A percentile compares a stretch with the other conserved stretches of the same genome.
These are phyloP conservation scores for Boeremia exigua DNA, from an alignment of 2,329 filamentous ascomycete genomes.

Conservation along the genomic window DNA sequence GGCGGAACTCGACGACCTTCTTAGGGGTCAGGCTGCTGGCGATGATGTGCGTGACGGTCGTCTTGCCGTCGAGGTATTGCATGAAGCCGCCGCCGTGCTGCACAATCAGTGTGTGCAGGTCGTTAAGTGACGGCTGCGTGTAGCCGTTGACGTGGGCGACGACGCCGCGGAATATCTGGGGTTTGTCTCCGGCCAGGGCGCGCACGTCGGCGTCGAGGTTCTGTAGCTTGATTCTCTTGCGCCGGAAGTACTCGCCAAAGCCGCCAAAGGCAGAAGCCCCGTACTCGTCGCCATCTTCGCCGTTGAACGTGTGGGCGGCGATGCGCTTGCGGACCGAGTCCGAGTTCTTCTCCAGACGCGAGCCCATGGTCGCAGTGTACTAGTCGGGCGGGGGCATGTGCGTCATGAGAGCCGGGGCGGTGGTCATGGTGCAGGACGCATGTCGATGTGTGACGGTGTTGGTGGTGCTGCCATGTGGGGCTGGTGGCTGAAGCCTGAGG, in stretches of 20 bases:
- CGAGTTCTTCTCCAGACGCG: conserved; percentile 66
- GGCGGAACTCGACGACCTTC: conserved; percentile 85
- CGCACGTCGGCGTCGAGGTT: conserved; percentile 88
- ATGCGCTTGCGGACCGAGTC: conserved; percentile 67
- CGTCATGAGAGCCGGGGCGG: conserved; percentile 21
- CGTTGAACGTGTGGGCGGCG: conserved; percentile 73
- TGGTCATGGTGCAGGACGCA: conserved; percentile 30
- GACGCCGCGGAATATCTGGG: conserved; percentile 86
- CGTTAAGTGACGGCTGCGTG: conserved; percentile 88
- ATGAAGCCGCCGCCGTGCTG: conserved; percentile 93
- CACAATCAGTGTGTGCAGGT: conserved; percentile 87
- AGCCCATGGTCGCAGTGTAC: conserved; percentile 59
- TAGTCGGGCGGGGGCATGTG: conserved; percentile 22
- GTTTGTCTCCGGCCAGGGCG: conserved; percentile 70
- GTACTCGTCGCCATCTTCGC: conserved; percentile 91
- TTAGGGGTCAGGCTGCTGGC: conserved; percentile 89
- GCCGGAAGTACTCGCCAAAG: conserved; percentile 88
- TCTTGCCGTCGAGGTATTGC: conserved; percentile 95
- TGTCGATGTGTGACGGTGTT: conserved; percentile 19
- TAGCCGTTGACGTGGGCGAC: conserved; percentile 95
- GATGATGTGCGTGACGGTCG: conserved; percentile 93
- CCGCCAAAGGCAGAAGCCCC: conserved; percentile 84
- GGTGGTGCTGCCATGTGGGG: conserved; percentile 7
- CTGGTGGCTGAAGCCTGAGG: neutral
- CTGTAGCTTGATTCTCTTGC: conserved; percentile 97